Evolutionary conservation across 331 rosid species (phyloP).

Genomic region (Pyrus hybrid): DNA sequence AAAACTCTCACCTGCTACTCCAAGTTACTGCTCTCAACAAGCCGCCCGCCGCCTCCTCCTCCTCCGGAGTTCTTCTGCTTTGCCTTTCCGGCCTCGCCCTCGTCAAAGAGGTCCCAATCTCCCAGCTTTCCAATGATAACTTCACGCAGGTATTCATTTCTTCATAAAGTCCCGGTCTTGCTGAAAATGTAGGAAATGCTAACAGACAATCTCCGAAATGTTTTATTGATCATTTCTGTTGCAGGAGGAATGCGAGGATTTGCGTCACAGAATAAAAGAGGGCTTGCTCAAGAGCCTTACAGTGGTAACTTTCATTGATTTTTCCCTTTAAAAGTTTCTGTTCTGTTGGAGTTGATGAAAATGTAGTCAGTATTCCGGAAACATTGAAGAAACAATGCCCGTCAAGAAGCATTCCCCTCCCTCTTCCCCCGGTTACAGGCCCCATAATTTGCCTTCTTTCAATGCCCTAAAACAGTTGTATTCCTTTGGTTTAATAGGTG

Average conservation of each 20-base stretch:
- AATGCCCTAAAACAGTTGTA: not conserved
- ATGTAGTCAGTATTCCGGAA: not conserved
- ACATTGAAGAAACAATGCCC: not conserved
- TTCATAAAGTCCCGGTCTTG: not conserved
- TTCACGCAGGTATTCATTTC: slow-evolving; percentile 45
- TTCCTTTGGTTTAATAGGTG: not conserved
- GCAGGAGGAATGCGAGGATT: slow-evolving; percentile 44
- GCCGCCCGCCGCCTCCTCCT: too few species aligned
- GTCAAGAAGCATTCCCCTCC: not conserved
- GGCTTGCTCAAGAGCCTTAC: slow-evolving; percentile 23
- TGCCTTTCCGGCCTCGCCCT: slow-evolving; percentile 32
- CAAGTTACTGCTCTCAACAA: slow-evolving; percentile 60
- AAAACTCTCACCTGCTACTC: slow-evolving; percentile 57
- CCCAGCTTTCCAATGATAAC: slow-evolving; percentile 65
- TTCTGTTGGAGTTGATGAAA: not conserved
- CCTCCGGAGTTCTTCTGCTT: slow-evolving; percentile 24
- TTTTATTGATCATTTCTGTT: not conserved
- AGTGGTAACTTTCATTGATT: slow-evolving; percentile 21
- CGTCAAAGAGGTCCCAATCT: slow-evolving; percentile 37
- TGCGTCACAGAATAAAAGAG: slow-evolving; percentile 18
- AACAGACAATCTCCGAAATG: not conserved
- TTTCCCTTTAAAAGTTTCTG: not conserved
- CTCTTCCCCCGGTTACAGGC: not conserved
- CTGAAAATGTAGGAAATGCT: too few species aligned
- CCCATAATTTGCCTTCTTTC: not conserved